These are phyloP conservation scores for Chimonanthus praecox DNA, from an alignment of 164 flowering plant species.

Conservation along the genomic window DNA sequence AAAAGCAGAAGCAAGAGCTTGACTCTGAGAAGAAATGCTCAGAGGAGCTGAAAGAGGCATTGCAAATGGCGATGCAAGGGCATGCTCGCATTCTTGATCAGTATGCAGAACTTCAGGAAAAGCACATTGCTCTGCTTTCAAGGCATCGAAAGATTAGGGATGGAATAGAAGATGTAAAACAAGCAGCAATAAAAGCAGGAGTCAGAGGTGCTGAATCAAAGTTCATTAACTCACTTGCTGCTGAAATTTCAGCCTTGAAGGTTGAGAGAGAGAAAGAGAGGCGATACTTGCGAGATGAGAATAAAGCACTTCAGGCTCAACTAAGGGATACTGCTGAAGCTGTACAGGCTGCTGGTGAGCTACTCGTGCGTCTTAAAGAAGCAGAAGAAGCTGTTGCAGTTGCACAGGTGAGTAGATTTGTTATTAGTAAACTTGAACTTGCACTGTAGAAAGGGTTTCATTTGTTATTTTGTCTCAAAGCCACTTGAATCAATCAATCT, in stretches of 20 bases:
- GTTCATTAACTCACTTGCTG: constrained; percentile 89
- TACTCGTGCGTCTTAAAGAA: constrained; percentile 87
- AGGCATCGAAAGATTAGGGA: constrained; percentile 79
- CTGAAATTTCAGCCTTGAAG: constrained; percentile 81
- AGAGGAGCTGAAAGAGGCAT: constrained; percentile 90
- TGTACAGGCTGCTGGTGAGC: constrained; percentile 96
- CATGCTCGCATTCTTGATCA: constrained; percentile 96
- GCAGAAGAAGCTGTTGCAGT: constrained; percentile 72
- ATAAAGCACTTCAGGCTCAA: constrained; percentile 79
- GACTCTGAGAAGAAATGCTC: constrained; percentile 77
- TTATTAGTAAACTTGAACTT: too few relatives aligned
- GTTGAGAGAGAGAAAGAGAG: constrained; percentile 83
- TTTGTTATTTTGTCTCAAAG: too few relatives aligned
- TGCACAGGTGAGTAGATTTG: constrained; percentile 53
- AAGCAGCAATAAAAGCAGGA: constrained; percentile 91
- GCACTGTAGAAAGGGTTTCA: too few relatives aligned
- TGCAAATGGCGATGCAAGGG: constrained; percentile 93
- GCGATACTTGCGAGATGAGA: constrained; percentile 73
- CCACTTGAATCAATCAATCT: too few relatives aligned
- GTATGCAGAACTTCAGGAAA: constrained; percentile 94
- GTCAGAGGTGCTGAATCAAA: constrained; percentile 87
- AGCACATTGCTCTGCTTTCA: constrained; percentile 77
- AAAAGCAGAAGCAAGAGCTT: constrained; percentile 60
- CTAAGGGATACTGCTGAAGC: constrained; percentile 96
- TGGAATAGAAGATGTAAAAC: constrained; percentile 85